Evolutionary conservation across 108 stramenopile species (phyloP).

Genomic region (Seminavis robusta): DNA sequence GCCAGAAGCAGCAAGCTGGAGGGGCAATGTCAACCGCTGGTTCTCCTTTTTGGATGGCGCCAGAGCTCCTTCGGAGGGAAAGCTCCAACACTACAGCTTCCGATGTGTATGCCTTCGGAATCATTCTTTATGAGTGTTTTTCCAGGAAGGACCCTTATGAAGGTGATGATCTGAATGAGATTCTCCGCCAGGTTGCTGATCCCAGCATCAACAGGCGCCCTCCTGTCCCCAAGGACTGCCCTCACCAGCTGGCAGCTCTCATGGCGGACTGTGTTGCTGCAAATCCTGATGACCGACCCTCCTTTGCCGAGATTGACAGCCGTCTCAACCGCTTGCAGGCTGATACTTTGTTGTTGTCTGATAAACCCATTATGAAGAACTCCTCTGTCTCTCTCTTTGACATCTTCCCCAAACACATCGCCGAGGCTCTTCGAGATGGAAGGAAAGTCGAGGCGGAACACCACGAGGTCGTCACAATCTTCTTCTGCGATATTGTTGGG

Average conservation of each 20-base stretch:
- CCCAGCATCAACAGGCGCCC: slow-evolving; percentile 35
- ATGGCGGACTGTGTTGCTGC: slow-evolving; percentile 39
- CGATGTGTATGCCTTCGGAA: slow-evolving; percentile 63
- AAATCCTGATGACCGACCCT: slow-evolving; percentile 17
- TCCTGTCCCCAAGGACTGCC: slow-evolving; percentile 24
- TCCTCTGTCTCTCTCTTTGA: no score
- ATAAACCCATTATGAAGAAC: background rate
- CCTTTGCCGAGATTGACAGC: slow-evolving; percentile 4
- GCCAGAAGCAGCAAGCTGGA: no score
- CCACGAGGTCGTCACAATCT: slow-evolving; percentile 54
- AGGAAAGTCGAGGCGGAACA: slow-evolving; percentile 27
- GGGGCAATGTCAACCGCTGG: slow-evolving; percentile 53
- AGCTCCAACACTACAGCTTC: slow-evolving; percentile 29
- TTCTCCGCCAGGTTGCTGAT: slow-evolving; percentile 31
- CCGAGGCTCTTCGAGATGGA: slow-evolving; percentile 24
- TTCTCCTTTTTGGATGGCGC: slow-evolving; percentile 96
- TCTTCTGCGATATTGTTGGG: slow-evolving; percentile 73
- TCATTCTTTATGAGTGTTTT: slow-evolving; percentile 51
- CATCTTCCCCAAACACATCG: slow-evolving; percentile 53
- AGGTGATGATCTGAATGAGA: slow-evolving; percentile 30
- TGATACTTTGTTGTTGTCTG: background rate
- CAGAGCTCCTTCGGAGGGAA: slow-evolving; percentile 55
- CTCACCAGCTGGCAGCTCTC: slow-evolving; percentile 19
- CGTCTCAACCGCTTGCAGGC: background rate
- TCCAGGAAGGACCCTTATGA: slow-evolving; percentile 46